Evolutionary conservation across 495 filamentous ascomycete species (phyloP).

Genomic region (Xylaria cubensis): DNA sequence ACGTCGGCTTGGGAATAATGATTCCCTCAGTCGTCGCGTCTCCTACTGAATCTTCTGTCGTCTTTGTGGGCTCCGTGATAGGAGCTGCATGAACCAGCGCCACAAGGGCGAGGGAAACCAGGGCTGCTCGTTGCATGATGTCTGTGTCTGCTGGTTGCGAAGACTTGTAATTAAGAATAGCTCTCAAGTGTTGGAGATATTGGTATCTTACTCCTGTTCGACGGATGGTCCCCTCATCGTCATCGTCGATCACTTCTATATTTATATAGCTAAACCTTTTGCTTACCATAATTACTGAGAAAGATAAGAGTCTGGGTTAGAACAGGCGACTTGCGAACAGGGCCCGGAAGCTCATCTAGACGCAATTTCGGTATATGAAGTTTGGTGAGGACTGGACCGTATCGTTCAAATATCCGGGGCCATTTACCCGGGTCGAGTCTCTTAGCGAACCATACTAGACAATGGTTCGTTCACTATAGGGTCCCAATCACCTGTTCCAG

Average conservation of each 20-base stretch:
- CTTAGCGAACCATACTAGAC: slow-evolving; percentile 31
- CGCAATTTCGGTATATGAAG: slow-evolving; percentile 42
- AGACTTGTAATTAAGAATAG: slow-evolving; percentile 1
- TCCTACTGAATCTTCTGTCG: slow-evolving; percentile 25
- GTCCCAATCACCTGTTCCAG: slow-evolving; percentile 16
- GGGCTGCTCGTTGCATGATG: slow-evolving; percentile 36
- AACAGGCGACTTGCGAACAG: slow-evolving; percentile 32
- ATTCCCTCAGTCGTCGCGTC: slow-evolving; percentile 29
- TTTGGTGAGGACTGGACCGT: slow-evolving; percentile 34
- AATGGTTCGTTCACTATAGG: background rate
- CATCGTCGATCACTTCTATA: slow-evolving; percentile 20
- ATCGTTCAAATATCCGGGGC: slow-evolving; percentile 40
- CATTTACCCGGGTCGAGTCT: slow-evolving; percentile 44
- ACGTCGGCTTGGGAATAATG: slow-evolving; percentile 29
- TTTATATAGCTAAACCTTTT: slow-evolving; percentile 9
- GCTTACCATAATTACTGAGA: background rate
- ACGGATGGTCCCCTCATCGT: background rate
- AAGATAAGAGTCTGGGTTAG: slow-evolving; percentile 34
- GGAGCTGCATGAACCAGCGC: slow-evolving; percentile 38
- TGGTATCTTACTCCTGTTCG: slow-evolving; percentile 1
- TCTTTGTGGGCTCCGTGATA: slow-evolving; percentile 35
- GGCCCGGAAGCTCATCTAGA: slow-evolving; percentile 40
- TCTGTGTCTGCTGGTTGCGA: slow-evolving; percentile 3
- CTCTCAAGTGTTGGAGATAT: background rate
- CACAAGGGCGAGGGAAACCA: slow-evolving; percentile 37